These are phyloP conservation scores for Cladobotryum mycophilum DNA, from an alignment of 2,329 filamentous ascomycete species.

Conservation along the genomic window DNA sequence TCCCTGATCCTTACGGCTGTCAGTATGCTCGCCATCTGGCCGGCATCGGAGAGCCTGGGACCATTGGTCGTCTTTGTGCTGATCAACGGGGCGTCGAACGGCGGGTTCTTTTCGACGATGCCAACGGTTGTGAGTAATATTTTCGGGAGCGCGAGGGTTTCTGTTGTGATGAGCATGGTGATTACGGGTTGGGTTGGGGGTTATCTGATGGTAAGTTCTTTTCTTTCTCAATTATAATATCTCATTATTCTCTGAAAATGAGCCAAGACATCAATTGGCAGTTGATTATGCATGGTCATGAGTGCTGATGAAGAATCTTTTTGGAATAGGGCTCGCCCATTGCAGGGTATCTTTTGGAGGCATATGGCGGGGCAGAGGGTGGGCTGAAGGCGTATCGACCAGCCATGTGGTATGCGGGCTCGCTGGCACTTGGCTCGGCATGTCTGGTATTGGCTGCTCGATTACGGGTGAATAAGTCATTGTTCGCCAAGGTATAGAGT, in stretches of 20 bases:
- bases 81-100: conserved; percentile 54
- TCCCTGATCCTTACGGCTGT: conserved; percentile 46
- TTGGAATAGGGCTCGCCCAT: conserved; percentile 45
- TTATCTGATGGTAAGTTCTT: conserved; percentile 48
- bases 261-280: too few species aligned
- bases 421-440: conserved; percentile 41
- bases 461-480: conserved; percentile 33
- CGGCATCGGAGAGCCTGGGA: conserved; percentile 46
- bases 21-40: conserved; percentile 57
- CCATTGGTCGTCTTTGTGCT: conserved; percentile 52
- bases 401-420: conserved; percentile 57
- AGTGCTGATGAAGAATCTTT: too few species aligned
- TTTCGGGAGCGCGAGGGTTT: conserved; percentile 49
- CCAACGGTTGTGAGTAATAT: conserved; percentile 56
- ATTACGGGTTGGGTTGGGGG: conserved; percentile 55
- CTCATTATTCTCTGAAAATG: too few species aligned
- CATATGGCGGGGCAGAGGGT: conserved; percentile 43
- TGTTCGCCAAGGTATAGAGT: conserved; percentile 21
- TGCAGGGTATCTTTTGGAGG: conserved; percentile 52
- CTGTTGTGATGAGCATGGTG: conserved; percentile 56
- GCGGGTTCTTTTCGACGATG: conserved; percentile 58
- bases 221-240: too few species aligned
- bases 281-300: too few species aligned
- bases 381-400: conserved; percentile 50
- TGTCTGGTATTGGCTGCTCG: conserved; percentile 37